Evolutionary conservation across 2,329 filamentous ascomycete species (phyloP), one percentile per base, ranked within the genome.

Genomic region (Ophiocordyceps camponoti-saundersi): DNA sequence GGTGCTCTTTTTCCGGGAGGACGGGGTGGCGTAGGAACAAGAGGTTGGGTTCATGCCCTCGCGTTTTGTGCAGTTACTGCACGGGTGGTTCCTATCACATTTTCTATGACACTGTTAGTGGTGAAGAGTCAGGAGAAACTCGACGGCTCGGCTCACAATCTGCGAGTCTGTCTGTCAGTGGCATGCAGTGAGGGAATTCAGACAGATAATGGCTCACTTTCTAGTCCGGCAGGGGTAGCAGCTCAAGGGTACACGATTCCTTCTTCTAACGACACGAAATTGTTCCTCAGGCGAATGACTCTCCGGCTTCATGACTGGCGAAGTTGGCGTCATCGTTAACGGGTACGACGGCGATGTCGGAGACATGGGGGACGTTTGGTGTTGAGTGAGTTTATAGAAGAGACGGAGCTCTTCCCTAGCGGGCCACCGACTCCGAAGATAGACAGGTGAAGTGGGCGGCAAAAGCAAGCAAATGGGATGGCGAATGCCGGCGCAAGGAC

Each of bases 61-160:
- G 56, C 88, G 82, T 67, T 93, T 95, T 49, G 86, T 79, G 64
- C 90, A 96, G 61, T 96, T 96, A 66, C 92, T 87, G 67, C 88
- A 96, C 48, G 90, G 90, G 53, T 88, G 79, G 51, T 77, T 80
- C 58, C 92, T 81, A 64, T 96, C 94, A 69, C 90, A 96, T 77
- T 95, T 95, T 64, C 92, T 76, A 57, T 6, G 18, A 12, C 23
- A 6, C 13, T 22, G 22, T 48, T 21, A 48, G 39, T 39, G 10
- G 45, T 15, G 30, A 20, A 8, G 6, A 8, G n/a, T 18, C 29
- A 30, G 29, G 13, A 11, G 11, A 29, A 29, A 29, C 7, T 34
- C 6, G 5, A 21, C 11, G 21, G 18, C 42, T 22, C 12, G n/a
- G 44, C 61, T 60, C 56, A 61, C 56, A 60, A 60, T 65, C 63